Percentiles rank a stretch among this genome's conserved stretches.
phyloP scores from a whole-genome alignment of 2,329 filamentous ascomycete genomes.

The Talaromyces sp. region DNA sequence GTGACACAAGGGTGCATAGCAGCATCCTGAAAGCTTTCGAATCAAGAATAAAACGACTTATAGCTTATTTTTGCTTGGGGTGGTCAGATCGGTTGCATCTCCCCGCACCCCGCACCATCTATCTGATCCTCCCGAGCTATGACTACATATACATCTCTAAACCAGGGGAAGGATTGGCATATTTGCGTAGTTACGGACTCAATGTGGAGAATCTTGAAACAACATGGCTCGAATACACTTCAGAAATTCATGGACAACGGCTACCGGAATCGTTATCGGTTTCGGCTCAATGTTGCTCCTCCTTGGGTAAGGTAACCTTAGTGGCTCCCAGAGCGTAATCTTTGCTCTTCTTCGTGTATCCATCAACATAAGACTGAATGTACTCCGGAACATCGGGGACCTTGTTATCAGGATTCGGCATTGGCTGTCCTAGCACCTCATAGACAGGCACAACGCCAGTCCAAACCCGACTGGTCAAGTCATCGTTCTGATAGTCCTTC shows the following conservation, averaged over 20 bases:
- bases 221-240: not conserved
- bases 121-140: not conserved
- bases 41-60: not conserved
- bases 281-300: conserved; percentile 12
- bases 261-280: not conserved
- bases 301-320: conserved; percentile 25
- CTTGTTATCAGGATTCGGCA: conserved; percentile 58
- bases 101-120: conserved; percentile 12
- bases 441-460: conserved; percentile 63
- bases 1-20: not conserved
- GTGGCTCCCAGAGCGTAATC: conserved; percentile 41
- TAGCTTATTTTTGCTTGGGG: not conserved
- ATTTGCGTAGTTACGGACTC: not conserved
- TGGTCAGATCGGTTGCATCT: not conserved
- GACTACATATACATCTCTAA: not conserved
- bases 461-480: conserved; percentile 53
- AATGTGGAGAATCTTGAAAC: not conserved
- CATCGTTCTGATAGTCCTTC: conserved; percentile 49
- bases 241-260: not conserved
- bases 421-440: conserved; percentile 59
- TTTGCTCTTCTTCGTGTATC: conserved; percentile 44
- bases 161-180: not conserved
- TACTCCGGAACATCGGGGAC: conserved; percentile 59
- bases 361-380: conserved; percentile 52
- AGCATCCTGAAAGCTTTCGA: not conserved